Evolutionary conservation across 2,329 filamentous ascomycete species (phyloP), one percentile per base, ranked within the genome.

Genomic region (Colletotrichum endophyticum): DNA sequence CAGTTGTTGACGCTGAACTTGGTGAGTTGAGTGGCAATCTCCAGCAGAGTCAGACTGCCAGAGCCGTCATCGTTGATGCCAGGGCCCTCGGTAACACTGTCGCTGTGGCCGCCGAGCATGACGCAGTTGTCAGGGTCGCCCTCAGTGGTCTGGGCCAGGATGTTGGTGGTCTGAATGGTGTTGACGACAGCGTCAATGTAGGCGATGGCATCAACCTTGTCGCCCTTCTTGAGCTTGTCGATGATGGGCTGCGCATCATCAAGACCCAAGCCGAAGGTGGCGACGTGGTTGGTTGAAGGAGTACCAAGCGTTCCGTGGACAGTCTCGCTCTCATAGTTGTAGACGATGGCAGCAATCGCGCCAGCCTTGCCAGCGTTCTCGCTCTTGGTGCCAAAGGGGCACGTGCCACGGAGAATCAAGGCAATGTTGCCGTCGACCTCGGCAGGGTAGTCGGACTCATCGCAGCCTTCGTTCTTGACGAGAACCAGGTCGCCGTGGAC

Each of bases 11-110:
- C 91, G 39, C 83, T 84, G 83, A 90, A 93, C 25, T 88, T 87
- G 74, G 88, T 84, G 72, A 94, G 85, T 78, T 92, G 91, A 3
- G 87, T 89, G 2, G 92, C 92, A 11, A 94, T 86, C 81, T 94
- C 92, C 53, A 94, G 88, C 7, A 94, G 85, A 1, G 91, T 89
- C 71, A 92, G 80, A 39, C 89, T 92, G 72, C 94, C 94, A 5
- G 92, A 93, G 63, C 94, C 94, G 80, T 96, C 93, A 79, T 96
- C 94, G 83, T 96, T 96, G 88, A 96, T 95, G 25, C 94, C 94
- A 1, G 92, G 92, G 1, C 92, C 92, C 68, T 90, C 92, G 1
- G 86, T 81, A 19, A 94, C 92, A 77, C 89, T 91, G 81, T 94
- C 92, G 39, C 89, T 92, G 85, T 94, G 92, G 3, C 88, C 92